Base-by-base conservation (phyloP, 345 rosid genomes). In the Brassica rapa region DNA sequence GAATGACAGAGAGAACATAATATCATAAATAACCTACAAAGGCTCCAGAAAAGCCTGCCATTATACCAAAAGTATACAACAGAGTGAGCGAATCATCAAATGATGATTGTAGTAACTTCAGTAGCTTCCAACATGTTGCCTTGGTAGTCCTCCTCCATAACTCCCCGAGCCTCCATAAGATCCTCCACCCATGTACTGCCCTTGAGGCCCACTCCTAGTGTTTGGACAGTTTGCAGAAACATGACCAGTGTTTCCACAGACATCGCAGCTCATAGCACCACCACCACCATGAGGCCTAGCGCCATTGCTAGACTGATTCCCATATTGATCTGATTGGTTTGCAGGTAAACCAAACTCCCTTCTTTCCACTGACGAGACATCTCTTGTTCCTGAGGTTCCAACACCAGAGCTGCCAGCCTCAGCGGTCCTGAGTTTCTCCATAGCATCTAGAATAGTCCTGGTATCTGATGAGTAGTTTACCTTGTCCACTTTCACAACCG, bases 401-500 rank as follows among this genome's bases (percentile, higher is more conserved):
- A 6, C 4, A 61, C 37, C 37, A 33, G 37, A 33, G 37, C 8
- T 33, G 37, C 37, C 37, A 33, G 37, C 37, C 8, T 33, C 37
- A 33, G 37, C 37, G 11, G 67, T 72, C 66, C 73, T 84, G 9
- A 82, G 79, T 77, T 88, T 91, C 12, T 82, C 83, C 70, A 92
- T 80, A 56, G 85, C 80, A 41, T 81, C 90, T 57, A 89, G 77
- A 81, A 92, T 83, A 78, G 61, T 81, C 80, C 83, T 87, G 7
- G 97, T 76, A 65, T 88, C 91, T n/a, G 90, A 86, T n/a, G 87
- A 69, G 80, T 84, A 84, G 65, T 87, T 86, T 39, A 90, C 70
- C 82, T 86, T 90, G n/a, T 90, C 97, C 5, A 84, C 93, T 83
- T 82, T 94, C 74, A 89, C 86, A 57, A 90, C 91, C 6, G 89